These are phyloP conservation scores for Penicillium sp. DNA, from an alignment of 2,329 filamentous ascomycete genomes.

Conservation along the genomic window DNA sequence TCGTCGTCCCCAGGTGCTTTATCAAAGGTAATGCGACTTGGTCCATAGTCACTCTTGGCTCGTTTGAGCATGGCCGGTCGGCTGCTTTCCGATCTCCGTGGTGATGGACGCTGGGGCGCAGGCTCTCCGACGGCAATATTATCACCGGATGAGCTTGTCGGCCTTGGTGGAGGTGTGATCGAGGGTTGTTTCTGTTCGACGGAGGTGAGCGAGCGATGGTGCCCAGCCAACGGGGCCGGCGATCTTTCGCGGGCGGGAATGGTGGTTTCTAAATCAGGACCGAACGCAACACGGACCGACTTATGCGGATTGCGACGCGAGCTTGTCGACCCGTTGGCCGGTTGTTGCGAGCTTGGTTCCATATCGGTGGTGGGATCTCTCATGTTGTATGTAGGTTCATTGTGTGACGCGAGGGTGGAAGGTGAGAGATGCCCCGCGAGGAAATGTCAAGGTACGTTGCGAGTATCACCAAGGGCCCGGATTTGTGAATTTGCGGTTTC, in stretches of 20 bases:
- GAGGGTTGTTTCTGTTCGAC: conserved; percentile 32
- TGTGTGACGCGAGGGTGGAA: conserved; percentile 22
- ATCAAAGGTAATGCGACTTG: conserved; percentile 37
- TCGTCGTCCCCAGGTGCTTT: conserved; percentile 46
- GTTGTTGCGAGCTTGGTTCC: conserved; percentile 32
- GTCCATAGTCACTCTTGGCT: conserved; percentile 57
- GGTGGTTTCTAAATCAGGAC: conserved; percentile 40
- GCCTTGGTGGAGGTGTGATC: conserved; percentile 25
- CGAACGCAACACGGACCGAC: conserved; percentile 43
- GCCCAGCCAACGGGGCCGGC: conserved; percentile 31
- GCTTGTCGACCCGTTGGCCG: conserved; percentile 33
- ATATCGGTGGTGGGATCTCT: conserved; percentile 40
- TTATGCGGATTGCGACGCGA: conserved; percentile 35
- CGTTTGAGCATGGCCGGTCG: conserved; percentile 48
- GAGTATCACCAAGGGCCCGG: neutral
- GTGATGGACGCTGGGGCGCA: conserved; percentile 28
- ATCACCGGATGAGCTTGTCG: conserved; percentile 38
- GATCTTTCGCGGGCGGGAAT: conserved; percentile 39
- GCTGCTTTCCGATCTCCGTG: conserved; percentile 33
- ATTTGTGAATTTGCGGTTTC: neutral
- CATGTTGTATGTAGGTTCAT: conserved; percentile 39
- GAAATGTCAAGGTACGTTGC: neutral
- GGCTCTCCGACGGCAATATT: conserved; percentile 25
- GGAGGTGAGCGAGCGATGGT: conserved; percentile 39
- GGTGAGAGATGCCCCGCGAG: conserved; percentile 12